Evolutionary conservation across 495 filamentous ascomycete species (phyloP), one percentile per base, ranked within the genome.

Genomic region (Neurospora discreta): DNA sequence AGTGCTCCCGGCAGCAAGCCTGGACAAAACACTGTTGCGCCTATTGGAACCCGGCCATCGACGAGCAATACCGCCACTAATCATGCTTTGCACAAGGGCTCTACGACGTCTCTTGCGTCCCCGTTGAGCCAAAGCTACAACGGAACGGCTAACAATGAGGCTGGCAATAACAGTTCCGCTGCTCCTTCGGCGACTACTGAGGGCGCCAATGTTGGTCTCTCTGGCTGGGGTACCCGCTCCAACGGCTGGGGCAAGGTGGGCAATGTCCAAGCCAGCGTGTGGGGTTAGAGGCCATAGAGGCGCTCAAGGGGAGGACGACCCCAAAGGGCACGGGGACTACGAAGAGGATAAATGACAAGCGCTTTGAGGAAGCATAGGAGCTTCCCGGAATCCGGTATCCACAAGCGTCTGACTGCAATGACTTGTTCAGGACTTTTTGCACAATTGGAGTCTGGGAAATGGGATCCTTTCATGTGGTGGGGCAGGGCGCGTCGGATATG

Each of bases 31-130:
- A 84, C 88, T 23, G 93, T 98, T 23, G 95, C 94, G 18, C 95
- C 95, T 30, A 99, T 99, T 75, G 95, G 95, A 44, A 97, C 96
- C 68, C 90, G 95, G 39, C 95, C 94, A 0, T 82, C 86, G 33
- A 85, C 72, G 15, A 78, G 82, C 40, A 81, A 85, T 73, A 77
- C 79, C 65, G 87, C 89, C 73, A 78, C 83, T 13, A 95, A 93
- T 79, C 84, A 90, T 16, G 87, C 87, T 18, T 80, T 94, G 75
- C 92, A 87, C 84, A 97, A 96, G 86, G 91, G 93, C 36, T 91
- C 93, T 1, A 97, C 91, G 5, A 96, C 94, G 18, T 94, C 95
- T 70, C 86, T 98, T 26, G 92, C 93, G 30, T 97, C 94, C 39
- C 94, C 95, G 5, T 81, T 98, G 42, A 91, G 89, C 81, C 94